Conservation (phyloP, 2,329 filamentous ascomycete genomes). For the Corinectria fuckeliana region DNA sequence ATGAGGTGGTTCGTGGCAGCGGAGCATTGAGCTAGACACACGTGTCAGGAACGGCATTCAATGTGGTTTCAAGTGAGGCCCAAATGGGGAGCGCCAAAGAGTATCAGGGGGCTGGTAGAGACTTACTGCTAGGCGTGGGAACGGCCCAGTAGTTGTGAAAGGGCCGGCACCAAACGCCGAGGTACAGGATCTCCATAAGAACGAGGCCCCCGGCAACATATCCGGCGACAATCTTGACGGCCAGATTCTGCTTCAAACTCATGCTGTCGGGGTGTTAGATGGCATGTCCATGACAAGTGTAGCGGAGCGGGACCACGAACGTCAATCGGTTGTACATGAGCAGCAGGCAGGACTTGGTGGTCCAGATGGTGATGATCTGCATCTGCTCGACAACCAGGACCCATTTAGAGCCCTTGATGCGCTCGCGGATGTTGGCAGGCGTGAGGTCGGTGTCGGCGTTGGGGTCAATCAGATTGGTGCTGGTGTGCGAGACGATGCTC, state of each 20-base stretch:
- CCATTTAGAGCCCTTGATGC: constrained; percentile 64
- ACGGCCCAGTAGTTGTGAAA: constrained; percentile 65
- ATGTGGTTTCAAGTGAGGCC: background rate
- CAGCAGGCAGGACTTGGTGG: constrained; percentile 62
- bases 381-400: constrained; percentile 67
- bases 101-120: no score
- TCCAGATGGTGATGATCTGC: constrained; percentile 65
- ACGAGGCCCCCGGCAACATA: constrained; percentile 57
- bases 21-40: constrained; percentile 61
- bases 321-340: constrained; percentile 64
- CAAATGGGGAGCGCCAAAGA: background rate
- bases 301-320: constrained; percentile 38
- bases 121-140: constrained; percentile 55
- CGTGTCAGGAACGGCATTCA: constrained; percentile 16
- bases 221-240: constrained; percentile 55
- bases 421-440: constrained; percentile 47
- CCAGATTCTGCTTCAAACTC: constrained; percentile 53
- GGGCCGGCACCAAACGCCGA: constrained; percentile 62
- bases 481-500: constrained; percentile 61
- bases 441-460: constrained; percentile 54
- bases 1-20: constrained; percentile 64
- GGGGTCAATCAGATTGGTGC: constrained; percentile 64
- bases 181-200: constrained; percentile 56
- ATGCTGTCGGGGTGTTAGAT: constrained; percentile 42
- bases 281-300: background rate